phyloP scores from a whole-genome alignment of 73 alveolate species.

The Durusdinium trenchii region DNA sequence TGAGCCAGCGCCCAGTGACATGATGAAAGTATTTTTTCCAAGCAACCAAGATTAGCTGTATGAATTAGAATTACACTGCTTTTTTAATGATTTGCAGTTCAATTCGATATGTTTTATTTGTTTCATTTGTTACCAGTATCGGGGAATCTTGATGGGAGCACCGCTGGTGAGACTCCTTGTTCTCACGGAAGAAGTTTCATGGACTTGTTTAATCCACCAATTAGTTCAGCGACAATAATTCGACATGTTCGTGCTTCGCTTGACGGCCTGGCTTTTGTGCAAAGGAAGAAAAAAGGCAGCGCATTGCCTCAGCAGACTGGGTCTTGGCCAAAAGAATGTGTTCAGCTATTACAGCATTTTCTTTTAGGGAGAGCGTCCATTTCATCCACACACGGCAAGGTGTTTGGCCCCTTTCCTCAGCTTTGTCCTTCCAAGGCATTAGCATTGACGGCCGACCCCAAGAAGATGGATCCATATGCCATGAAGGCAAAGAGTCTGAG shows the following conservation, averaged over 20 bases:
- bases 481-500: background rate
- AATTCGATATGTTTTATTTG: no score
- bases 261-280: background rate
- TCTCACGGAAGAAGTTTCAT: no score
- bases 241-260: background rate
- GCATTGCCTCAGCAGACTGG: constrained; percentile 32
- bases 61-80: no score
- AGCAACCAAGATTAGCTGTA: no score
- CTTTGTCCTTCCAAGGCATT: background rate
- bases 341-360: background rate
- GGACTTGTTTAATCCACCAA: no score
- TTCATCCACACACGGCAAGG: background rate
- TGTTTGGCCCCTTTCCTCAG: background rate
- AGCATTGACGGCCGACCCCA: constrained; percentile 83
- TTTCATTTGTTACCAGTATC: no score
- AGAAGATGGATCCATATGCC: constrained; percentile 65
- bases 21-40: no score
- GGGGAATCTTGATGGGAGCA: no score
- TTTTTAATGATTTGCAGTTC: no score
- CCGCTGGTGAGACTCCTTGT: no score
- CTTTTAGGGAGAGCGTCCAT: background rate
- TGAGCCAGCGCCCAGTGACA: no score
- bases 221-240: no score
- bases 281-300: constrained; percentile 7
- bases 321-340: background rate